A percentile compares a stretch with the other conserved stretches of the same genome.
Conservation (phyloP, 2,329 filamentous ascomycete genomes). For the Balansia obtecta region DNA sequence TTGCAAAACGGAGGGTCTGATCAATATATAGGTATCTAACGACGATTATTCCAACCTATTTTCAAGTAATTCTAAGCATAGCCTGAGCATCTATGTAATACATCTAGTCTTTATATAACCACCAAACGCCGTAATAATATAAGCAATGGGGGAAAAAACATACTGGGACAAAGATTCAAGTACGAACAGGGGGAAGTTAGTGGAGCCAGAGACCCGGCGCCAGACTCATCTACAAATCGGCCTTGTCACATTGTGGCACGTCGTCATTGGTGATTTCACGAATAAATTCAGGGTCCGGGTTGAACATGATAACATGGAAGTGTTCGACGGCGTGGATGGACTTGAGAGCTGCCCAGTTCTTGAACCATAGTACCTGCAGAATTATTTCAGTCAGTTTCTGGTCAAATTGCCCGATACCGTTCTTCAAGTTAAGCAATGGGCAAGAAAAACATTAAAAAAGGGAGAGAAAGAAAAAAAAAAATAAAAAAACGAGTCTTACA, state of each 20-base stretch:
- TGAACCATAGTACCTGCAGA: constrained; percentile 31
- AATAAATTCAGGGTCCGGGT: constrained; percentile 60
- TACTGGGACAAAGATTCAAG: not conserved
- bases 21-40: not conserved
- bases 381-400: not conserved
- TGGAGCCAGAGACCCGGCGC: not conserved
- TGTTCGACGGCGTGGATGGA: constrained; percentile 82
- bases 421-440: not conserved
- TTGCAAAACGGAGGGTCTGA: not conserved
- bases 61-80: not conserved
- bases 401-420: too few relatives aligned
- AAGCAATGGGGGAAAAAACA: not conserved
- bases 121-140: not conserved
- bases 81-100: not conserved
- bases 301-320: constrained; percentile 85
- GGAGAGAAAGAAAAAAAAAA: not conserved
- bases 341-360: constrained; percentile 79
- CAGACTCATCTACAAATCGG: constrained; percentile 7
- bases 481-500: constrained; percentile 27
- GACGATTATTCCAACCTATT: not conserved
- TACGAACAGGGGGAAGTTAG: not conserved
- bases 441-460: not conserved
- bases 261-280: constrained; percentile 61
- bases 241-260: constrained; percentile 46
- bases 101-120: not conserved